Evolutionary conservation across 768 basidiomycete species (phyloP).

Genomic region (Termitomyces sp.): DNA sequence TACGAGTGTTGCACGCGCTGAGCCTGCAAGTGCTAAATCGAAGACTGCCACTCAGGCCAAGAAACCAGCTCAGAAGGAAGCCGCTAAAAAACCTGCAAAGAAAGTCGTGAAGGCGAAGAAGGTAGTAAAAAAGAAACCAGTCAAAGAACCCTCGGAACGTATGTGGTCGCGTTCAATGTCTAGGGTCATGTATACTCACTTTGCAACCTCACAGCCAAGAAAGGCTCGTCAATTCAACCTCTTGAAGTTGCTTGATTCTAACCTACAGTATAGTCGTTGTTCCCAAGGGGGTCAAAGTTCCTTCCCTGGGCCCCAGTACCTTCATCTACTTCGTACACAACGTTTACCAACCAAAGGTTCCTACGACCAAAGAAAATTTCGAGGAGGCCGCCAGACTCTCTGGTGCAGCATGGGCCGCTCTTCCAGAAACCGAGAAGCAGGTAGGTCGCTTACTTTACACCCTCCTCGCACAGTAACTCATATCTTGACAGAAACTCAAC

Average conservation of each 20-base stretch:
- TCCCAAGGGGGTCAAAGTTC: constrained; percentile 4
- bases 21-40: background rate
- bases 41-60: background rate
- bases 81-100: constrained; percentile 4
- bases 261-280: background rate
- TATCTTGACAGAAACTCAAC: constrained; percentile 17
- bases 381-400: background rate
- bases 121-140: constrained; percentile 6
- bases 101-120: background rate
- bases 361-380: background rate
- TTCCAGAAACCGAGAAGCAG: constrained; percentile 32
- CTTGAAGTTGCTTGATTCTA: background rate
- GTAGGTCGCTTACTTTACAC: constrained; percentile 17
- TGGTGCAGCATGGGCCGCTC: constrained; percentile 23
- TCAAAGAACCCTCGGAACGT: constrained; percentile 7
- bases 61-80: background rate
- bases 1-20: constrained; percentile 9
- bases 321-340: background rate
- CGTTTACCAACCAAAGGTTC: background rate
- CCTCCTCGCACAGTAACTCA: background rate
- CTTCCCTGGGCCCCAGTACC: background rate
- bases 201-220: background rate
- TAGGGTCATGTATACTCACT: background rate
- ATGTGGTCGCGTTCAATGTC: background rate
- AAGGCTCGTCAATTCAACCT: background rate